Evolutionary conservation across 2,329 filamentous ascomycete genomes (phyloP).

Genomic region (Graphilbum ipis-grandicollis): DNA sequence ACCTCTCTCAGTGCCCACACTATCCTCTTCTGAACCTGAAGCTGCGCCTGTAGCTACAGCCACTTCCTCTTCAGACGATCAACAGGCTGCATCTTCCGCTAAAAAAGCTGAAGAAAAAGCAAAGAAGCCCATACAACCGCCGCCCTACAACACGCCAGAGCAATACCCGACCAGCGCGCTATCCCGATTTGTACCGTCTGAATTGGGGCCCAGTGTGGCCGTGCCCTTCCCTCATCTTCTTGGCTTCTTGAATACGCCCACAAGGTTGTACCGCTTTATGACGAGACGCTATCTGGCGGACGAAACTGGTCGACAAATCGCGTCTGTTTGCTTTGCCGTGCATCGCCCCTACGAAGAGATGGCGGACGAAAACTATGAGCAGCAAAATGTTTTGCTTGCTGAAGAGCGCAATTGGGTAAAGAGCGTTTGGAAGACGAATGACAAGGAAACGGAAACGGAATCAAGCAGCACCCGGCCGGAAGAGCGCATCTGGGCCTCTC

Average conservation of each 20-base stretch:
- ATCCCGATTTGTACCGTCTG: conserved; percentile 46
- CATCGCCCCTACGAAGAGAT: conserved; percentile 31
- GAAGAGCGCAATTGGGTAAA: conserved; percentile 81
- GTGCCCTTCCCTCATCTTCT: conserved; percentile 78
- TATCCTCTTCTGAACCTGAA: too few species aligned
- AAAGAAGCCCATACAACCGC: conserved; percentile 42
- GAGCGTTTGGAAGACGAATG: conserved; percentile 42
- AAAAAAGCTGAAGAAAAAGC: conserved; percentile 24
- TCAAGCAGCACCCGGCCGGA: too few species aligned
- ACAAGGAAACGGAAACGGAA: conserved; percentile 14
- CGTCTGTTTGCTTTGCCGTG: conserved; percentile 58
- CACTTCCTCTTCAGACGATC: conserved; percentile 2
- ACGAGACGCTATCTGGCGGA: conserved; percentile 76
- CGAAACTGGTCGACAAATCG: conserved; percentile 70
- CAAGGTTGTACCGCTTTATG: conserved; percentile 73
- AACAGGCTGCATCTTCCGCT: conserved; percentile 7
- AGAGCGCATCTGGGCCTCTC: conserved; percentile 61
- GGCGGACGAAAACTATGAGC: conserved; percentile 35
- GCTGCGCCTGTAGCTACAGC: too few species aligned
- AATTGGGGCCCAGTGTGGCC: conserved; percentile 55
- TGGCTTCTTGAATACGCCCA: conserved; percentile 80
- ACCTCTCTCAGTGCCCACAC: conserved; percentile 28
- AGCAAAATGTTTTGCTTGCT: conserved; percentile 42
- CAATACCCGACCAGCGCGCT: conserved; percentile 53
- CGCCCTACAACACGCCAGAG: conserved; percentile 54